phyloP scores from a whole-genome alignment of 192 early-diverging fungal species.

The Coemansia asiatica region DNA sequence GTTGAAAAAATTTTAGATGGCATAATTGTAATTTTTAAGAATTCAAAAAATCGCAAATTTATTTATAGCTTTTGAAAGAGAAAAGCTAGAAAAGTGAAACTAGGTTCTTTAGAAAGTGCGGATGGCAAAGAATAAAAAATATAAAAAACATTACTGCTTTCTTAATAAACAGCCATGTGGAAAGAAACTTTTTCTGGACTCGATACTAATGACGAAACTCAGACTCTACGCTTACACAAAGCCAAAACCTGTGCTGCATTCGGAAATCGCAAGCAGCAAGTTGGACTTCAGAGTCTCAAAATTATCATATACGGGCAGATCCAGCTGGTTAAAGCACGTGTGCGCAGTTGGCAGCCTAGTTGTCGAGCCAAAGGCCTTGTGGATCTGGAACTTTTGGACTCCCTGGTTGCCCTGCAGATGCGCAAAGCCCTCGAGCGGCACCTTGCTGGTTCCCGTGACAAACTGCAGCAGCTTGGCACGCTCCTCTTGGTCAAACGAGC shows the following conservation, averaged over 20 bases:
- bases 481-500: slow-evolving; percentile 96
- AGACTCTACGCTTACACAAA: slow-evolving; percentile 73
- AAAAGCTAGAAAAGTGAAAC: too few species aligned
- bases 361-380: slow-evolving; percentile 88
- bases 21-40: too few species aligned
- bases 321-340: slow-evolving; percentile 99
- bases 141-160: too few species aligned
- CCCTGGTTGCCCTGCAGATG: slow-evolving; percentile 91
- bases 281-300: slow-evolving; percentile 85
- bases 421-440: slow-evolving; percentile 94
- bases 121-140: too few species aligned
- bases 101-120: too few species aligned
- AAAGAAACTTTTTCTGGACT: too few species aligned
- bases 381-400: slow-evolving; percentile 98
- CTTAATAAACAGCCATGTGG: too few species aligned
- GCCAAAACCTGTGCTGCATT: slow-evolving; percentile 90
- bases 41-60: too few species aligned
- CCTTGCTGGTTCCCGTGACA: slow-evolving; percentile 95
- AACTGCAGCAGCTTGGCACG: slow-evolving; percentile 97
- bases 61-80: too few species aligned
- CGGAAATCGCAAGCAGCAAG: slow-evolving; percentile 85
- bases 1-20: too few species aligned
- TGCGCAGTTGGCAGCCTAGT: slow-evolving; percentile 93
- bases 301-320: slow-evolving; percentile 87
- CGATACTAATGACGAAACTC: too few species aligned